phyloP scores from a whole-genome alignment of 441 rosid genomes.

The Aquilaria agallochum region DNA sequence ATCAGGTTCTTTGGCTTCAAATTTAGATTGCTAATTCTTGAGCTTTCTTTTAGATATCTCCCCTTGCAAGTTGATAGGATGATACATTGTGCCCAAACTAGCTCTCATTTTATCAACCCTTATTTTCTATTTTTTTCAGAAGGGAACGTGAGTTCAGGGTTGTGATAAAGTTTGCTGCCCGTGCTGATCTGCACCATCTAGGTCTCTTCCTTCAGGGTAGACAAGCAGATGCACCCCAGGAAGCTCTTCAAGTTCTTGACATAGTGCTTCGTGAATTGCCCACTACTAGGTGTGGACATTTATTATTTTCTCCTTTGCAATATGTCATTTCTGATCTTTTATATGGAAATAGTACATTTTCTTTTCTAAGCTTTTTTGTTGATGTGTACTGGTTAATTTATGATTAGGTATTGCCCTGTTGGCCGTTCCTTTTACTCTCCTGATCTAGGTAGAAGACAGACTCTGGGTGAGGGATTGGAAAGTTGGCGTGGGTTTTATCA shows the following conservation, averaged over 20 bases:
- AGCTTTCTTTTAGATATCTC: background rate
- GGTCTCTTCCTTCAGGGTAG: slow-evolving; percentile 84
- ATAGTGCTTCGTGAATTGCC: slow-evolving; percentile 97
- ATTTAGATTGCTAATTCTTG: background rate
- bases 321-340: slow-evolving; percentile 5
- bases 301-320: slow-evolving; percentile 5
- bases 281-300: slow-evolving; percentile 47
- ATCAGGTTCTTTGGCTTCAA: background rate
- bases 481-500: slow-evolving; percentile 99
- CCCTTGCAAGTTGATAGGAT: too few species aligned
- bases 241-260: slow-evolving; percentile 94
- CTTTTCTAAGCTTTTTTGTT: slow-evolving; percentile 1
- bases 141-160: slow-evolving; percentile 77
- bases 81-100: too few species aligned
- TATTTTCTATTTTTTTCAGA: slow-evolving; percentile 36
- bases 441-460: slow-evolving; percentile 70
- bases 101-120: background rate
- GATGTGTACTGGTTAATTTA: slow-evolving; percentile 9
- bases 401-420: slow-evolving; percentile 73
- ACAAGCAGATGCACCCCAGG: slow-evolving; percentile 96
- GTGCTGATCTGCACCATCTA: slow-evolving; percentile 86
- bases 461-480: slow-evolving; percentile 92
- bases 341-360: slow-evolving; percentile 1
- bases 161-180: slow-evolving; percentile 83
- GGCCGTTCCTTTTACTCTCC: slow-evolving; percentile 95